Percentiles rank a stretch among this genome's conserved stretches.
phyloP scores from a whole-genome alignment of 2,329 filamentous ascomycete genomes.

The Apiospora rasikravindrae region DNA sequence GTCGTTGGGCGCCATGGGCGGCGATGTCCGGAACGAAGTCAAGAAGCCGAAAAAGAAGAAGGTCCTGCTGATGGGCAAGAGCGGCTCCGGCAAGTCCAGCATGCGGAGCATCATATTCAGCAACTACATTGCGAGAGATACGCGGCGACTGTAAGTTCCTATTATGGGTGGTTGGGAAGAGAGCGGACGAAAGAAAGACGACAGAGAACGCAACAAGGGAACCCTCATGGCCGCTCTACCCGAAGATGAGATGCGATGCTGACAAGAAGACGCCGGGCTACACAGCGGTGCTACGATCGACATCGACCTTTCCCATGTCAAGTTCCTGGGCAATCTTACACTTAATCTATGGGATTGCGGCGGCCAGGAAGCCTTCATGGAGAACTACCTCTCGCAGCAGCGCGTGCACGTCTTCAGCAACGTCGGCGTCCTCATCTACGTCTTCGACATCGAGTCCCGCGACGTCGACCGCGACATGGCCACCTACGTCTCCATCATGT shows the following conservation, averaged over 20 bases:
- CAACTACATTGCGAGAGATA: constrained; percentile 97
- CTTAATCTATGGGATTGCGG: constrained; percentile 99
- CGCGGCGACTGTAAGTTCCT: constrained; percentile 72
- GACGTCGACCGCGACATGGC: constrained; percentile 93
- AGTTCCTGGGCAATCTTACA: constrained; percentile 96
- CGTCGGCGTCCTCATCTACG: constrained; percentile 96
- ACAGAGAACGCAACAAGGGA: not conserved
- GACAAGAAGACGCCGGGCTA: not conserved
- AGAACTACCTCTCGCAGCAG: constrained; percentile 96
- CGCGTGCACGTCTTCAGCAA: constrained; percentile 96
- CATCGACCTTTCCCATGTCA: constrained; percentile 97
- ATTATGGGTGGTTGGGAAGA: not conserved
- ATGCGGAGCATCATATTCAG: constrained; percentile 99
- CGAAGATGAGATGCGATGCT: not conserved
- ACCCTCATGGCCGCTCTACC: not conserved
- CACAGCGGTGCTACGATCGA: constrained; percentile 88
- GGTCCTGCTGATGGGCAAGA: constrained; percentile 91
- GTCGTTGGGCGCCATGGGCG: constrained; percentile 29
- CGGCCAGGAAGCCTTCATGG: constrained; percentile 98
- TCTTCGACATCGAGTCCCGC: constrained; percentile 97
- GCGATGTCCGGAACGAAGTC: constrained; percentile 53
- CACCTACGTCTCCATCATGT: constrained; percentile 89
- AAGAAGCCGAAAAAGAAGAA: constrained; percentile 84
- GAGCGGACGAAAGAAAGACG: not conserved
- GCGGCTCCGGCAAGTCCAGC: constrained; percentile 94